A percentile compares a stretch with the other conserved stretches of the same genome.
Conservation (phyloP, 2,329 filamentous ascomycete genomes). For the Canariomyces notabilis region DNA sequence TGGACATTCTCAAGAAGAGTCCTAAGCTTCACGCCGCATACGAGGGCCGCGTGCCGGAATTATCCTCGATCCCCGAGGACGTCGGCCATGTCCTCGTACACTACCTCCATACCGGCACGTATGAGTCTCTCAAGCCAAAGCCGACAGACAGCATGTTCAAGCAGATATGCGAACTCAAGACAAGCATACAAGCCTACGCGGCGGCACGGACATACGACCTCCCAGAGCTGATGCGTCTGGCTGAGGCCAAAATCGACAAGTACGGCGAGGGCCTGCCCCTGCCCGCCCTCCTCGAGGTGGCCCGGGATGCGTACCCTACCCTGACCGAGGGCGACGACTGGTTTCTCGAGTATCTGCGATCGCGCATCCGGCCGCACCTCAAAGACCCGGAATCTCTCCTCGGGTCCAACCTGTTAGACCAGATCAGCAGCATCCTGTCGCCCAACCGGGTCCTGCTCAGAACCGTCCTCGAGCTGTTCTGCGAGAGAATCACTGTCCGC, state of each 20-base stretch:
- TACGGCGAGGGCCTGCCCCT: constrained; percentile 22
- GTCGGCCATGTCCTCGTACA: constrained; percentile 26
- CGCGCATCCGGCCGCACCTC: constrained; percentile 24
- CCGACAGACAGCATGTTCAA: constrained; percentile 16
- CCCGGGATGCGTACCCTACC: constrained; percentile 24
- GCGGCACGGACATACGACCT: constrained; percentile 24
- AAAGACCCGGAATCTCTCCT: constrained; percentile 23
- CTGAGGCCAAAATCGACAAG: constrained; percentile 23
- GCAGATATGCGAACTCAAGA: constrained; percentile 25
- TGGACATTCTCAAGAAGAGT: constrained; percentile 24
- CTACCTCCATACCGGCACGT: constrained; percentile 26
- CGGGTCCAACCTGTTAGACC: constrained; percentile 22
- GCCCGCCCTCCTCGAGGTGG: constrained; percentile 23
- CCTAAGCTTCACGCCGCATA: constrained; percentile 25
- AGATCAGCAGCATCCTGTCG: constrained; percentile 25
- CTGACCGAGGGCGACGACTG: constrained; percentile 24
- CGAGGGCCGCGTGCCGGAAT: constrained; percentile 22
- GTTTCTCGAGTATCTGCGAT: constrained; percentile 26
- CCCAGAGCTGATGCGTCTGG: constrained; percentile 24
- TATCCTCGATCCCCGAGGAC: constrained; percentile 21
- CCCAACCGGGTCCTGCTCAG: constrained; percentile 24
- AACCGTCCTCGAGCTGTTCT: constrained; percentile 27
- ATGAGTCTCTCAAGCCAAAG: constrained; percentile 24
- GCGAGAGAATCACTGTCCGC: constrained; percentile 19
- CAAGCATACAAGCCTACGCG: constrained; percentile 24